These are phyloP conservation scores for Excoecaria agallocha DNA, from an alignment of 345 rosid genomes.

Conservation along the genomic window DNA sequence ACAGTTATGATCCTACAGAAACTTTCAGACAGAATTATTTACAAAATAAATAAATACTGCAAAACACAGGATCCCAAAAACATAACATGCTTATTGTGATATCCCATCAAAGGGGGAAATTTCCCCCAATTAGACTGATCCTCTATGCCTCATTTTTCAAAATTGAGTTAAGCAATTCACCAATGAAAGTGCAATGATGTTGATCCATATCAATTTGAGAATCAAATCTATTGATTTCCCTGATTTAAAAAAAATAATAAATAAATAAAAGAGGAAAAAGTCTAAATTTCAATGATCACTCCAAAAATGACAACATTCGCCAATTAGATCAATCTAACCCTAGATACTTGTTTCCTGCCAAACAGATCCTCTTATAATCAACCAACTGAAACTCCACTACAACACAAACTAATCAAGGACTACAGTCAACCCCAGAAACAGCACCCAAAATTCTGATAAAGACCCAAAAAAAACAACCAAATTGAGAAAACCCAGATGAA, in stretches of 20 bases:
- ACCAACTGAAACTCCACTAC: background rate
- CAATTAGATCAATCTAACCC: background rate
- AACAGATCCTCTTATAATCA: background rate
- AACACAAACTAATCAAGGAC: background rate
- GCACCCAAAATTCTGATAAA: background rate
- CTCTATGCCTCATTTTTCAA: slow-evolving; percentile 4
- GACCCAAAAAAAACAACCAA: background rate
- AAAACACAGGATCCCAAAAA: slow-evolving; percentile 1
- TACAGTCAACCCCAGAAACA: slow-evolving; percentile 11
- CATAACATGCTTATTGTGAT: background rate
- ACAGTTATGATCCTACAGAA: background rate
- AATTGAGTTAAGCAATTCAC: background rate
- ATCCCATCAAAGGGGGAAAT: background rate
- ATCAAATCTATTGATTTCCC: background rate
- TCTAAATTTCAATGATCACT: background rate
- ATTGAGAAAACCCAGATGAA: slow-evolving; percentile 30
- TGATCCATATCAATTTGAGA: slow-evolving; percentile 3
- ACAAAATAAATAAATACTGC: slow-evolving; percentile 2
- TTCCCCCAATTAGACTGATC: background rate
- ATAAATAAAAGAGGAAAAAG: too few relatives aligned
- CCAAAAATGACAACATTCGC: background rate
- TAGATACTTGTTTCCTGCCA: background rate
- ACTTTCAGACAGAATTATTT: background rate
- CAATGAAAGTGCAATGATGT: background rate
- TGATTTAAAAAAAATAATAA: too few relatives aligned